Base-by-base conservation (phyloP, 176 grass and related monocot genomes). In the Paspalum notatum region DNA sequence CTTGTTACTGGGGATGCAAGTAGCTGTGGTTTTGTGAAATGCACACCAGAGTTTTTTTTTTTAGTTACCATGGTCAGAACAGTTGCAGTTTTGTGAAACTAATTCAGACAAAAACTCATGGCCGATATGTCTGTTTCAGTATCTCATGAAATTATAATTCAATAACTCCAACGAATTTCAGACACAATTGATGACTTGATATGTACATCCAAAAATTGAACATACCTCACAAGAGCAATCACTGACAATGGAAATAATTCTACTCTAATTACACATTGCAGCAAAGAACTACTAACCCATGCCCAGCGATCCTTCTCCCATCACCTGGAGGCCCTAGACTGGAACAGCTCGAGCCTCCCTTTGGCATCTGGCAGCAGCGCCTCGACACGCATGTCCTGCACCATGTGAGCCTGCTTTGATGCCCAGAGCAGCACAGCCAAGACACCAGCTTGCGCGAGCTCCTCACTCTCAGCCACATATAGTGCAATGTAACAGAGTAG, bases 391-490 rank as follows among this genome's bases (percentile, higher is more conserved):
- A 12, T 3, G 71, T 97, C 94, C 77, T 97, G 94, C 7, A 89
- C 84, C 86, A 97, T 89, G 25, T 97, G 77, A 2, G 53, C 82
- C 49, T 97, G 94, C 66, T 97, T 97, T 41, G 94, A 97, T 46
- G 94, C 94, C 94, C 94, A 97, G 17, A 91, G 84, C 38, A 97
- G 84, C 46, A 91, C 87, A 9, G 81, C 71, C 13, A 93, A 87
- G 17, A 93, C 94, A 18, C 89, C 94, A 0, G 94, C 94, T 55
- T 91, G 84, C 6, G 86, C 91, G 9, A 97, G 84, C 75, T 97
- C 94, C 84, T 93, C 89, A 17, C 91, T 91, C 65, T 97, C 94
- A 3, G 94, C 87, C 53, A 97, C 89, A 8, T 97, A 87, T 26
- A 82, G 46, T 37, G 94, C 91, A 74, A 97, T 87, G 77, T 93